phyloP scores from a whole-genome alignment of 2,329 filamentous ascomycete genomes.

The Phialophora tarda region DNA sequence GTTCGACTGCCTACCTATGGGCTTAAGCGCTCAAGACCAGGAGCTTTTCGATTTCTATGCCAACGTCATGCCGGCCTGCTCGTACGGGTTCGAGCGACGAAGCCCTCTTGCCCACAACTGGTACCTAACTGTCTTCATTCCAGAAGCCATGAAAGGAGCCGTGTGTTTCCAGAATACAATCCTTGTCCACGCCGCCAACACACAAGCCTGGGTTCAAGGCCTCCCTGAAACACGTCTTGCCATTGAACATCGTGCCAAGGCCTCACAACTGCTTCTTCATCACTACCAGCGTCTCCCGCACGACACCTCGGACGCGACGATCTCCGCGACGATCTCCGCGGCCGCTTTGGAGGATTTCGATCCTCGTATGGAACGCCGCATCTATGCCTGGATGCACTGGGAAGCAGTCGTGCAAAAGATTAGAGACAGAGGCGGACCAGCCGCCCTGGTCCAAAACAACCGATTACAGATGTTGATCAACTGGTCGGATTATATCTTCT shows the following conservation, averaged over 20 bases:
- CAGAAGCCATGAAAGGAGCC: constrained; percentile 49
- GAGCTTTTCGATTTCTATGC: constrained; percentile 49
- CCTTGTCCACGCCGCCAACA: constrained; percentile 48
- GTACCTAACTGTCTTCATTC: constrained; percentile 49
- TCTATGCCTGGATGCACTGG: constrained; percentile 50
- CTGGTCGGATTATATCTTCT: constrained; percentile 51
- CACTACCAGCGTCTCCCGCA: constrained; percentile 43
- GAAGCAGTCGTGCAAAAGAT: constrained; percentile 49
- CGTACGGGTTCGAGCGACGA: constrained; percentile 47
- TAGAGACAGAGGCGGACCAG: constrained; percentile 46
- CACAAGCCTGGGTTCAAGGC: constrained; percentile 47
- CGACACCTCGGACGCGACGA: constrained; percentile 48
- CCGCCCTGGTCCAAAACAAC: constrained; percentile 46
- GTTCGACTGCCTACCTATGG: constrained; percentile 47
- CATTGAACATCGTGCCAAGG: constrained; percentile 44
- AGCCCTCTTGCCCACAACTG: constrained; percentile 47
- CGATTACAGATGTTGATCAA: constrained; percentile 49
- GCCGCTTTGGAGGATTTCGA: constrained; percentile 50
- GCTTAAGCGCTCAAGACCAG: constrained; percentile 43
- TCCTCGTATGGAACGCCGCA: constrained; percentile 46
- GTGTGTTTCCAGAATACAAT: constrained; percentile 49
- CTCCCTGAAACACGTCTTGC: constrained; percentile 43
- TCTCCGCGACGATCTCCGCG: constrained; percentile 49
- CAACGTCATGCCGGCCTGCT: constrained; percentile 49
- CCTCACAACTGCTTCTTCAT: constrained; percentile 45